These are phyloP conservation scores for Hanseniaspora gamundiae DNA, from an alignment of 1,139 yeast species.

Conservation along the genomic window DNA sequence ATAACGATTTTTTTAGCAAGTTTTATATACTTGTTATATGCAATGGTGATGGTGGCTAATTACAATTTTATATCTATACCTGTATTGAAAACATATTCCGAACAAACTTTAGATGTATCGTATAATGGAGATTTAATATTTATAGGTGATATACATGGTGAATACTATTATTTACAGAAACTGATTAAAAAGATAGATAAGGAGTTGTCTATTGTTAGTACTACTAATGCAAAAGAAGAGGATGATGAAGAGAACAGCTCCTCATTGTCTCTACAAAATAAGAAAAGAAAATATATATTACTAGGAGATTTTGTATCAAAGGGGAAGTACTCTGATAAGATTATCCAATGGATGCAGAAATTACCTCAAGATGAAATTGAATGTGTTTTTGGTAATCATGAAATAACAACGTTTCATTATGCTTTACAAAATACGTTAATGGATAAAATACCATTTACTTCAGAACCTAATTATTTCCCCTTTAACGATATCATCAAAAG, in stretches of 20 bases:
- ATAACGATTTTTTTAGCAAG: neutral
- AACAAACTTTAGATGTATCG: constrained; percentile 1
- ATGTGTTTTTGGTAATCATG: constrained; percentile 87
- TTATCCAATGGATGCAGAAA: constrained; percentile 54
- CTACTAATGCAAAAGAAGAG: too few relatives aligned
- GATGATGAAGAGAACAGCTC: too few relatives aligned
- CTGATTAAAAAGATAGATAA: constrained; percentile 44
- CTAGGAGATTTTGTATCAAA: constrained; percentile 81
- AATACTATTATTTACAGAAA: constrained; percentile 39
- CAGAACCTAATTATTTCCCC: neutral
- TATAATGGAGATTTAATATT: constrained; percentile 31
- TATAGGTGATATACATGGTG: constrained; percentile 87
- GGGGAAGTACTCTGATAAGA: constrained; percentile 65
- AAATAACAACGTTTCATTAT: constrained; percentile 31
- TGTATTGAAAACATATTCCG: neutral
- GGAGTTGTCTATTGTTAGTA: constrained; percentile 32
- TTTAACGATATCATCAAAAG: neutral
- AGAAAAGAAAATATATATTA: constrained; percentile 27
- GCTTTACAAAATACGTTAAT: constrained; percentile 13
- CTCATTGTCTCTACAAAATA: too few relatives aligned
- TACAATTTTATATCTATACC: constrained; percentile 1
- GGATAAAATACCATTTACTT: constrained; percentile 1
- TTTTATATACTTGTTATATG: constrained; percentile 5
- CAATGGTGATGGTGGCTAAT: neutral
- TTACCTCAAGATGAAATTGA: constrained; percentile 34